phyloP scores from a whole-genome alignment of 2,329 filamentous ascomycete genomes.

The Leptographium radiaticola region DNA sequence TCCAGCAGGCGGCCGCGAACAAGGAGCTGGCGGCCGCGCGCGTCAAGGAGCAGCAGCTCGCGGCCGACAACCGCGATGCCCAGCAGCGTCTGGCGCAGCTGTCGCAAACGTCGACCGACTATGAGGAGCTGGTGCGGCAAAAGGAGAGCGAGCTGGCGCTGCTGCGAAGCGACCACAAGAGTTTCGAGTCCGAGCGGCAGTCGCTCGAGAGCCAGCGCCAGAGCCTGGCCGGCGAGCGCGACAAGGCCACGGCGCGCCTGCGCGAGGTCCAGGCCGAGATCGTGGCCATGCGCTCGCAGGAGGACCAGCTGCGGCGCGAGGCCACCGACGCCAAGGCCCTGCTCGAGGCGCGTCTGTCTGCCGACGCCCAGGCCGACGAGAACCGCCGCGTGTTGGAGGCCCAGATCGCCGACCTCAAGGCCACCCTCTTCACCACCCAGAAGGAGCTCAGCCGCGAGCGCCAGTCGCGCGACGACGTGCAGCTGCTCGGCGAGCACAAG shows the following conservation, averaged over 20 bases:
- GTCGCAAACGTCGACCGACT: slow-evolving; percentile 83
- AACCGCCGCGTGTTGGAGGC: slow-evolving; percentile 72
- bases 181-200: slow-evolving; percentile 67
- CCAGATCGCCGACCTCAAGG: slow-evolving; percentile 78
- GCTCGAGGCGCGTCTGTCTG: slow-evolving; percentile 76
- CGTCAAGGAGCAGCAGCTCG: slow-evolving; percentile 60
- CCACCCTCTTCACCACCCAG: slow-evolving; percentile 71
- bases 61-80: slow-evolving; percentile 68
- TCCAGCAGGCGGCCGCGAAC: slow-evolving; percentile 64
- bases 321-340: slow-evolving; percentile 76
- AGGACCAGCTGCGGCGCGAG: slow-evolving; percentile 74
- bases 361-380: slow-evolving; percentile 74
- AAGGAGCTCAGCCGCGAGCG: slow-evolving; percentile 81
- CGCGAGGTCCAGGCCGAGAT: slow-evolving; percentile 80
- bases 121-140: slow-evolving; percentile 81
- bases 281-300: slow-evolving; percentile 74
- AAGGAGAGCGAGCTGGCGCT: slow-evolving; percentile 90
- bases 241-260: slow-evolving; percentile 61
- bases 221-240: slow-evolving; percentile 59
- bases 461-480: slow-evolving; percentile 87
- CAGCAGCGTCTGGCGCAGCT: slow-evolving; percentile 77
- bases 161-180: slow-evolving; percentile 72
- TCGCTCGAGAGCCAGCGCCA: slow-evolving; percentile 68
- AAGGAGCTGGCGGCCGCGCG: slow-evolving; percentile 69
- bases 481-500: slow-evolving; percentile 82